Evolutionary conservation across 2,329 filamentous ascomycete genomes (phyloP).

Genomic region (Erysiphe pulchra): DNA sequence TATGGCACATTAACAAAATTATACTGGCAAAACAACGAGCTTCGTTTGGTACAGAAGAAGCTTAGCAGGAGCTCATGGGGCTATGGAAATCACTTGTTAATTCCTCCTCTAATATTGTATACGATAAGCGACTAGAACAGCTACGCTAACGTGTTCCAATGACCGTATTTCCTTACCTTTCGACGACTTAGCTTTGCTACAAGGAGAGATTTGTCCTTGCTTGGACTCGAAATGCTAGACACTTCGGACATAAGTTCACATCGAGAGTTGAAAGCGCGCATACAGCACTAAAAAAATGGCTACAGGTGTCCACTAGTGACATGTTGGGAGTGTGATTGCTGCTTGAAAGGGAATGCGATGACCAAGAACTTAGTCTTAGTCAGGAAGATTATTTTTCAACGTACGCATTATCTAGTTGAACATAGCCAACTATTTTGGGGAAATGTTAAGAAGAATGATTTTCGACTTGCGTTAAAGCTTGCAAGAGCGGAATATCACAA

Average conservation of each 20-base stretch:
- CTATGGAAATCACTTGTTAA: not conserved
- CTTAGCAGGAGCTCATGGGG: not conserved
- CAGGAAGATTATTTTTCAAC: not conserved
- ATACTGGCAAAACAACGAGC: not conserved
- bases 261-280: too few species aligned
- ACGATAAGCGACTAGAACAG: not conserved
- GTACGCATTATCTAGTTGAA: not conserved
- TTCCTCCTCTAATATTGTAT: not conserved
- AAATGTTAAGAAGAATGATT: not conserved
- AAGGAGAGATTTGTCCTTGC: too few species aligned
- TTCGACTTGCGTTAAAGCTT: not conserved
- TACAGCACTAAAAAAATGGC: too few species aligned
- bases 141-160: not conserved
- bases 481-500: not conserved
- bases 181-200: not conserved
- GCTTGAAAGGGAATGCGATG: not conserved
- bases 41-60: not conserved
- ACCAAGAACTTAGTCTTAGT: not conserved
- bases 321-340: not conserved
- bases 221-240: too few species aligned
- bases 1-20: not conserved
- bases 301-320: too few species aligned
- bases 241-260: too few species aligned
- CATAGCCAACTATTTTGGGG: not conserved
- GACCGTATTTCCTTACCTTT: not conserved